Conservation (phyloP, 106 monocot genomes). For the Hemerocallis citrina region DNA sequence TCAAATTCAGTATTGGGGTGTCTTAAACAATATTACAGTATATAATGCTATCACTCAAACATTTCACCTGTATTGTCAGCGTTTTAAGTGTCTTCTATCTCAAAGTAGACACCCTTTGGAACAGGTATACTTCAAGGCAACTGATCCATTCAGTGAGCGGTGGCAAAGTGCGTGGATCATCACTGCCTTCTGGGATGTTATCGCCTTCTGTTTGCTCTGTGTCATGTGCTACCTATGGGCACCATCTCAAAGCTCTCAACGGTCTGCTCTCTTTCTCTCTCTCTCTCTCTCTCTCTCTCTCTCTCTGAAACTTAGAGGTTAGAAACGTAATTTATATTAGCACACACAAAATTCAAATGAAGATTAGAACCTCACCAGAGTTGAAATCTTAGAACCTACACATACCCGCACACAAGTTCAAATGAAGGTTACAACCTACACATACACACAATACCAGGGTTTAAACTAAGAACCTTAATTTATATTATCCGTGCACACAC, state of each 20-base stretch:
- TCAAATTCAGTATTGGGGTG: no score
- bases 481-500: no score
- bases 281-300: not conserved
- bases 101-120: not conserved
- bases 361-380: not conserved
- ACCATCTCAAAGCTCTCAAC: conserved; percentile 90
- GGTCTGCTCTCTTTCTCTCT: conserved; percentile 22
- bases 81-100: not conserved
- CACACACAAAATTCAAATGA: not conserved
- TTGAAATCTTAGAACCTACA: no score
- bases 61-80: no score
- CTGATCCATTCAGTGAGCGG: conserved; percentile 85
- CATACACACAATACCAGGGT: no score
- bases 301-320: not conserved
- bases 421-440: not conserved
- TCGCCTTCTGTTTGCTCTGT: conserved; percentile 58
- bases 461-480: not conserved
- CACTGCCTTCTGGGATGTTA: conserved; percentile 89
- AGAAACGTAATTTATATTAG: not conserved
- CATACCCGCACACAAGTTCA: not conserved
- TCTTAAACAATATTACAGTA: no score
- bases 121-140: conserved; percentile 94
- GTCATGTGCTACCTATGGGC: conserved; percentile 89
- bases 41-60: no score
- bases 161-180: conserved; percentile 99